These are phyloP conservation scores for Decorospora gaudefroyi DNA, from an alignment of 2,329 filamentous ascomycete species.

Conservation along the genomic window DNA sequence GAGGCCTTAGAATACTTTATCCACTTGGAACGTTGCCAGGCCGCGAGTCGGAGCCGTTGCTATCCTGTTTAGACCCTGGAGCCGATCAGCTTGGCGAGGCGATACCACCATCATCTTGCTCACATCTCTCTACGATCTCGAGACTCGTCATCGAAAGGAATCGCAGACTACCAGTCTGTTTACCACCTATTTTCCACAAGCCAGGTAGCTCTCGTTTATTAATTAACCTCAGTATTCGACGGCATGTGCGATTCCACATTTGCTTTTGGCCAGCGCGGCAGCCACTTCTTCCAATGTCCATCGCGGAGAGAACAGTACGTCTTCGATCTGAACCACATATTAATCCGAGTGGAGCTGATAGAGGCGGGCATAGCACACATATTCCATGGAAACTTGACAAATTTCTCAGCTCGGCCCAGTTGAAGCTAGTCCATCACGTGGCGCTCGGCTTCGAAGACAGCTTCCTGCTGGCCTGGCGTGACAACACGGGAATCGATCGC, in stretches of 20 bases:
- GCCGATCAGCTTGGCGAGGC: constrained; percentile 38
- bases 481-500: constrained; percentile 28
- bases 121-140: no score
- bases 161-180: no score
- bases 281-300: constrained; percentile 42
- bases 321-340: no score
- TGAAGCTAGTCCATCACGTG: constrained; percentile 37
- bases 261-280: constrained; percentile 44
- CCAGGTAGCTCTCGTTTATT: no score
- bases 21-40: not conserved
- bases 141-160: constrained; percentile 5
- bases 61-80: constrained; percentile 41
- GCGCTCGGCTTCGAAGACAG: constrained; percentile 41
- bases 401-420: constrained; percentile 31
- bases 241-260: constrained; percentile 43
- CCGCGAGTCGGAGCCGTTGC: constrained; percentile 1
- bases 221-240: not conserved
- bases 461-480: constrained; percentile 44
- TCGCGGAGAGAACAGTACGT: constrained; percentile 37
- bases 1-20: not conserved
- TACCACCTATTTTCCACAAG: no score
- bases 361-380: constrained; percentile 29
- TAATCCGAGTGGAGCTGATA: not conserved
- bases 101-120: no score
- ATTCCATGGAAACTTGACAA: constrained; percentile 34